Evolutionary conservation across 495 filamentous ascomycete species (phyloP).

Genomic region (Penicillium goetzii): DNA sequence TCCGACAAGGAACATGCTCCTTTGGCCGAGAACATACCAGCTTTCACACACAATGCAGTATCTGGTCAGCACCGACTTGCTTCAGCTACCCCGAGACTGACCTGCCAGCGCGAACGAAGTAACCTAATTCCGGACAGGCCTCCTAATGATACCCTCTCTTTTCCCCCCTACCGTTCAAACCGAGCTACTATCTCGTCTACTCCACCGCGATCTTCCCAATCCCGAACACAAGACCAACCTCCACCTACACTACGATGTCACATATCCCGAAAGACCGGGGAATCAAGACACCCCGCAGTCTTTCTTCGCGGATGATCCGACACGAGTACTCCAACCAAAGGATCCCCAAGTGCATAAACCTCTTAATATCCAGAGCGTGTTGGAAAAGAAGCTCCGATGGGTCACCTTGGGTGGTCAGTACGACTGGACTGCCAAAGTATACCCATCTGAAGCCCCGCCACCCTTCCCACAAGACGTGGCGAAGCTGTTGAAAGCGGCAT

Average conservation of each 20-base stretch:
- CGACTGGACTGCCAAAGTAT: conserved; percentile 85
- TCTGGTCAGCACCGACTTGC: conserved; percentile 41
- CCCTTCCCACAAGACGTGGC: conserved; percentile 75
- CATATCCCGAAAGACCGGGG: conserved; percentile 56
- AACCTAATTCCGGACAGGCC: conserved; percentile 55
- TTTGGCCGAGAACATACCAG: conserved; percentile 45
- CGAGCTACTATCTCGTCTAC: conserved; percentile 64
- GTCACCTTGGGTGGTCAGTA: conserved; percentile 92
- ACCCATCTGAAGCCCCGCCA: conserved; percentile 69
- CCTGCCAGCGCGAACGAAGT: conserved; percentile 15
- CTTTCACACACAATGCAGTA: conserved; percentile 48
- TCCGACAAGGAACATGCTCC: conserved; percentile 28
- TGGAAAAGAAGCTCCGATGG: conserved; percentile 85
- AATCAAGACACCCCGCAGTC: conserved; percentile 34
- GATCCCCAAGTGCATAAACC: conserved; percentile 70
- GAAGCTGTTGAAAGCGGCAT: conserved; percentile 62
- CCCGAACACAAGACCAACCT: conserved; percentile 81
- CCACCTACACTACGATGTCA: conserved; percentile 78
- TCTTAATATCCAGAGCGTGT: conserved; percentile 63
- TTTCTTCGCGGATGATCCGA: conserved; percentile 54
- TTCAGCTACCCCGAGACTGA: conserved; percentile 40
- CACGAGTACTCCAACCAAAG: conserved; percentile 57
- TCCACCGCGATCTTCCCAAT: conserved; percentile 80
- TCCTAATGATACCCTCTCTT: conserved; percentile 73
- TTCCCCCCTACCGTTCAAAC: conserved; percentile 70